Evolutionary conservation across 1,284 basidiomycete genomes (phyloP).

Genomic region (Limonomyces culmigenus): DNA sequence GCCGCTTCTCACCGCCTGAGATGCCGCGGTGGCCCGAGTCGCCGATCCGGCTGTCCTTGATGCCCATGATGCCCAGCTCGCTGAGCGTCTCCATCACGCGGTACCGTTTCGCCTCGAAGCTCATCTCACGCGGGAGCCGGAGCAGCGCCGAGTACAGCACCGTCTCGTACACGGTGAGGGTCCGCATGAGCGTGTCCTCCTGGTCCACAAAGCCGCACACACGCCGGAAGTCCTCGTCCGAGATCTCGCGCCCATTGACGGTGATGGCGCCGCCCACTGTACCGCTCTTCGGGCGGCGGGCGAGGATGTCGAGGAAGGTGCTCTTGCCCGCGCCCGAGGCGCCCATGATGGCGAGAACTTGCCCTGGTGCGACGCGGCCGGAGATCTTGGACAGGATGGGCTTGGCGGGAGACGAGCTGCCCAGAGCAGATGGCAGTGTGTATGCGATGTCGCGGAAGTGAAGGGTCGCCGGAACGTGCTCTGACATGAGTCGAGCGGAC

Average conservation of each 20-base stretch:
- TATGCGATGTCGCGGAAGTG: slow-evolving; percentile 83
- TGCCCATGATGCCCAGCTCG: slow-evolving; percentile 84
- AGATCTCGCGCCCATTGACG: slow-evolving; percentile 75
- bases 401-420: no score
- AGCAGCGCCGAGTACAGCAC: slow-evolving; percentile 87
- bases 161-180: slow-evolving; percentile 95
- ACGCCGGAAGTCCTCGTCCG: slow-evolving; percentile 62
- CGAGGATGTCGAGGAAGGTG: slow-evolving; percentile 90
- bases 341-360: slow-evolving; percentile 90
- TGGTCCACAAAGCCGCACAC: slow-evolving; percentile 95
- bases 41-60: slow-evolving; percentile 83
- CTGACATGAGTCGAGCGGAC: slow-evolving; percentile 73
- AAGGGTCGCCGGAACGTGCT: slow-evolving; percentile 84
- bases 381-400: slow-evolving; percentile 67
- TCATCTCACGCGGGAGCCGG: slow-evolving; percentile 87
- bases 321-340: slow-evolving; percentile 95
- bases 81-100: slow-evolving; percentile 92
- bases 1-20: slow-evolving; percentile 89
- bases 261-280: slow-evolving; percentile 58
- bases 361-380: slow-evolving; percentile 73
- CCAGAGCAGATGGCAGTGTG: slow-evolving; percentile 35
- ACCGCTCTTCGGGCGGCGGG: slow-evolving; percentile 77
- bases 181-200: slow-evolving; percentile 93
- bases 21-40: slow-evolving; percentile 71
- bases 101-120: slow-evolving; percentile 82